Evolutionary conservation across 768 basidiomycete species (phyloP).

Genomic region (Rhodotorula taiwanensis): DNA sequence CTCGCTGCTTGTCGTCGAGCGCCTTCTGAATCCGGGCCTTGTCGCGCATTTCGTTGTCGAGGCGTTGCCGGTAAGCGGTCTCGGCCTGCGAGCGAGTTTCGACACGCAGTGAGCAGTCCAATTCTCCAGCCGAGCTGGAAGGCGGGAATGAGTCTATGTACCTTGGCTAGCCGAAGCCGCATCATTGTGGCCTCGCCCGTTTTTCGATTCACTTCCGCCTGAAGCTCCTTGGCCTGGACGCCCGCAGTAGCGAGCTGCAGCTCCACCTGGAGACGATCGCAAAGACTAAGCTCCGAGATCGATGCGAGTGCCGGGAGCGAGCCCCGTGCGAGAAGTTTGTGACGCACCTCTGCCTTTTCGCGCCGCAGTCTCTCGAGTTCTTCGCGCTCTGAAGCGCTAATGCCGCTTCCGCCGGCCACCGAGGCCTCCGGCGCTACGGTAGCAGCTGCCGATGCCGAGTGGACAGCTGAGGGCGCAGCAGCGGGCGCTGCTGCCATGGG

Average conservation of each 20-base stretch:
- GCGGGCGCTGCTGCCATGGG: too few relatives aligned
- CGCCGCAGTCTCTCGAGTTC: conserved; percentile 19
- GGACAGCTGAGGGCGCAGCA: too few relatives aligned
- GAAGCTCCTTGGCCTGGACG: background rate
- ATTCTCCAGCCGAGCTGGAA: too few relatives aligned
- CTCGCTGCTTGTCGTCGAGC: conserved; percentile 21
- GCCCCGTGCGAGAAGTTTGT: too few relatives aligned
- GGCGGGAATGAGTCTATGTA: background rate
- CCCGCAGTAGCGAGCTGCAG: background rate
- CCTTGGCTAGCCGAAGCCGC: conserved; percentile 4
- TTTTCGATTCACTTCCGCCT: background rate
- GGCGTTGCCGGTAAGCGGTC: background rate
- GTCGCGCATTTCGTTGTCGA: conserved; percentile 13
- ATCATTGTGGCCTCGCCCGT: conserved; percentile 16
- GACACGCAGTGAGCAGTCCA: too few relatives aligned
- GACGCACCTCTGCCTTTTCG: conserved; percentile 16
- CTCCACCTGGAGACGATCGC: background rate
- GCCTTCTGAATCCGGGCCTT: background rate
- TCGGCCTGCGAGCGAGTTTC: conserved; percentile 17
- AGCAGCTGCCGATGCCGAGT: too few relatives aligned
- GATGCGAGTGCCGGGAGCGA: background rate
- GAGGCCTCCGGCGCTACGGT: too few relatives aligned
- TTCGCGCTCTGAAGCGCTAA: background rate
- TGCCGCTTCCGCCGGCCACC: background rate
- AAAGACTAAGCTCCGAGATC: background rate